These are phyloP conservation scores for Sodiomyces alkalinus DNA, from an alignment of 2,329 filamentous ascomycete genomes.

Conservation along the genomic window DNA sequence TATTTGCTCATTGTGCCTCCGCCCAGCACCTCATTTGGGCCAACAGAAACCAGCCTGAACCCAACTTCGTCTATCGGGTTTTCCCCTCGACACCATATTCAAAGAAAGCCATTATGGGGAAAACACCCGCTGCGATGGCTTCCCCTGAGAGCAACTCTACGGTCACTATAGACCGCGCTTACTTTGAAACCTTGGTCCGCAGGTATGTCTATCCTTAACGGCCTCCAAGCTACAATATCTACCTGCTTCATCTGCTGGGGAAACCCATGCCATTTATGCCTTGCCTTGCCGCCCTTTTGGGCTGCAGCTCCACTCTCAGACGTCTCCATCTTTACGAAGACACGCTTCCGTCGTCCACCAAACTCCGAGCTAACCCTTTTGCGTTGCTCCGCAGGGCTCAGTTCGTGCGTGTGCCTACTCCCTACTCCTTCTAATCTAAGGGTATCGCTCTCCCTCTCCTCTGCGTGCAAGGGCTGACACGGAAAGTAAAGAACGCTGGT, in stretches of 20 bases:
- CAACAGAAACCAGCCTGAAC: no score
- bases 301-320: no score
- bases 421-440: neutral
- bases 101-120: no score
- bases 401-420: conserved; percentile 11
- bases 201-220: conserved; percentile 30
- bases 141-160: no score
- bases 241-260: neutral
- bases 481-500: conserved; percentile 7
- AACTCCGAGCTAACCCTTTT: neutral
- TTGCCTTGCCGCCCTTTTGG: neutral
- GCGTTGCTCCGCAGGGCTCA: conserved; percentile 11
- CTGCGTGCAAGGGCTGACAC: conserved; percentile 1
- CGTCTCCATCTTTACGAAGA: no score
- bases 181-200: conserved; percentile 46
- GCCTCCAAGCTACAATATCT: neutral
- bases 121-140: no score
- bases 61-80: no score
- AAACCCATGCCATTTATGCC: neutral
- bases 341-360: neutral
- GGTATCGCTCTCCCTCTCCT: neutral
- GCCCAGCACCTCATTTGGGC: no score
- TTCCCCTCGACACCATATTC: no score
- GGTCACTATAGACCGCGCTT: conserved; percentile 36
- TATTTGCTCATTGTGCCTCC: no score